Base-by-base conservation (phyloP, 305 asterid species). In the Salvia sclarea region DNA sequence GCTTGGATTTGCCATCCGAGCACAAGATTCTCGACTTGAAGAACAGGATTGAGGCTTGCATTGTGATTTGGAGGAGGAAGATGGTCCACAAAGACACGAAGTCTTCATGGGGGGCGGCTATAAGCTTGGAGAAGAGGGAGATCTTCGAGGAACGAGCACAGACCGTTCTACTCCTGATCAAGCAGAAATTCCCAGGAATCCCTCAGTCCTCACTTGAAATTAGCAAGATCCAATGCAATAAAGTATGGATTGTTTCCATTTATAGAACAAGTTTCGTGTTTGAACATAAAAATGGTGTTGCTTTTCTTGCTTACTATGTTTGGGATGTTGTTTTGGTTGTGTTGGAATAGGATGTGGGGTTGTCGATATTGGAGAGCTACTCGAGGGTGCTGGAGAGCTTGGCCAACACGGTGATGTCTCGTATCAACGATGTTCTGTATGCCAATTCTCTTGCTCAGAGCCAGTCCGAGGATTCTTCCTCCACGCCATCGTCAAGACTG, bases 191-290 rank as follows among this genome's bases (percentile, higher is more conserved):
- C 71, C 98, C 96, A 0, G 96, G 95, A 33, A 75, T 90, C 9
- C 86, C 97, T 65, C 98, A 92, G 63, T 92, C 98, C 12, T 77
- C 93, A 30, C 98, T 92, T 9, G 98, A 90, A 66, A 86, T 92
- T 61, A 88, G 88, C 83, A 92, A 92, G 75, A 90, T 92, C 82
- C 82, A 86, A 66, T 84, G 44, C 78, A 92, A 92, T 73, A 81
- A 24, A 55, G 98, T 92, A 79, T 3, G 70, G 40, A 25, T 64
- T 16, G 14, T 43, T 8, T 47, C 13, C 21, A 8, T 38, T 5
- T 3, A 13, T 17, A 1, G 31, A 12, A 13, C 16, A 28, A 31
- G 54, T 41, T 4, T 5, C 38, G 33, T 45, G 5, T 11, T 25
- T 11, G 20, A 54, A 54, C 28, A 44, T n/a, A 25, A 56, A 58